Conservation (phyloP, 495 filamentous ascomycete genomes). For the Aspergillus carlsbadensis region DNA sequence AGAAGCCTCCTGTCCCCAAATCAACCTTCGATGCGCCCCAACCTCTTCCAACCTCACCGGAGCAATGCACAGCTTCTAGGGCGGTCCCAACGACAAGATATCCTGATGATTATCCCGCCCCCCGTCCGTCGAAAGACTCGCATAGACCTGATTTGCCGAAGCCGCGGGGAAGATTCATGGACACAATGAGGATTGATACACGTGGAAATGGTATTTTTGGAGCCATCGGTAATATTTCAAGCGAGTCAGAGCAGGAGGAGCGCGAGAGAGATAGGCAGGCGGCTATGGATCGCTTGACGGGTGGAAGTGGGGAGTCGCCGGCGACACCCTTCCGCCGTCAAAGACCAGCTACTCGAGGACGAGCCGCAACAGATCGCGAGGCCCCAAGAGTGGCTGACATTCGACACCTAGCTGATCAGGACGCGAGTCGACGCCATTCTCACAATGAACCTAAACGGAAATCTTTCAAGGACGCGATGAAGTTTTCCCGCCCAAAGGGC, state of each 20-base stretch:
- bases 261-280: conserved; percentile 39
- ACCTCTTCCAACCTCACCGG: conserved; percentile 19
- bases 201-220: background rate
- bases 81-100: background rate
- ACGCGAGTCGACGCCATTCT: conserved; percentile 13
- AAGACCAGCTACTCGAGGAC: conserved; percentile 20
- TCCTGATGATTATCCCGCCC: background rate
- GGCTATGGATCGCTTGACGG: conserved; percentile 40
- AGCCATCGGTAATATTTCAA: background rate
- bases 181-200: conserved; percentile 8
- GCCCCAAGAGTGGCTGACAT: background rate
- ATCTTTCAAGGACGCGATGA: conserved; percentile 22
- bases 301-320: conserved; percentile 21
- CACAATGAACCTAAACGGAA: conserved; percentile 19
- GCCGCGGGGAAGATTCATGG: conserved; percentile 1
- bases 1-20: conserved; percentile 28
- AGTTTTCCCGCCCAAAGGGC: conserved; percentile 22
- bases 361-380: conserved; percentile 16
- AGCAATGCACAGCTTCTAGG: conserved; percentile 14
- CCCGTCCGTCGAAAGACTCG: background rate
- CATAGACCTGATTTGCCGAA: background rate
- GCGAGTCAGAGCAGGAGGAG: conserved; percentile 35
- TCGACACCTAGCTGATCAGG: conserved; percentile 11
- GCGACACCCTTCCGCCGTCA: conserved; percentile 16
- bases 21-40: conserved; percentile 19